Evolutionary conservation across 2,329 filamentous ascomycete genomes (phyloP).

Genomic region (Xylariaceae sp.): DNA sequence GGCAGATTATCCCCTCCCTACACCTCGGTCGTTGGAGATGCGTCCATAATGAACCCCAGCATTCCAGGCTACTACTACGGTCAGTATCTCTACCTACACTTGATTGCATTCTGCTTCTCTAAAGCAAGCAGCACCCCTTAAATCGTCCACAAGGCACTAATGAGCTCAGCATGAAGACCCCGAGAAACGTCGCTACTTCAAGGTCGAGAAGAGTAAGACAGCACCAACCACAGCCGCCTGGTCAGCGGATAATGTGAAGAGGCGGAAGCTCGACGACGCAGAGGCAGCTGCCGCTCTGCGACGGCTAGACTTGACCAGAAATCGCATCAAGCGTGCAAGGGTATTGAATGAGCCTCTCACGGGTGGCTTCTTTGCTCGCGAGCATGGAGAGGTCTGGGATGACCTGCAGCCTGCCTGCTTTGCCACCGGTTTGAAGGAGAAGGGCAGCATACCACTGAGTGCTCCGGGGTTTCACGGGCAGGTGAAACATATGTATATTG

Average conservation of each 20-base stretch:
- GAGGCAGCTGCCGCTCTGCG: conserved; percentile 29
- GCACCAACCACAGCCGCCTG: conserved; percentile 52
- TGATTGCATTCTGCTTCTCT: background rate
- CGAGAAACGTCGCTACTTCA: conserved; percentile 66
- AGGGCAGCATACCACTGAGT: conserved; percentile 39
- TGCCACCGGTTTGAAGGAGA: conserved; percentile 37
- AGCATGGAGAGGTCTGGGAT: conserved; percentile 29
- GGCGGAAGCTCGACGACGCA: conserved; percentile 47
- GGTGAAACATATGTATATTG: conserved; percentile 41
- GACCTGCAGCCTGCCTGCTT: conserved; percentile 38
- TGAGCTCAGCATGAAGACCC: conserved; percentile 33
- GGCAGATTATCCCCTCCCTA: too few species aligned
- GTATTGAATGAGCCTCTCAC: conserved; percentile 30
- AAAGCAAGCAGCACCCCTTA: background rate
- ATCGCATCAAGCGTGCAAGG: conserved; percentile 39
- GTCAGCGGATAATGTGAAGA: conserved; percentile 58
- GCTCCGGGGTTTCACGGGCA: conserved; percentile 21
- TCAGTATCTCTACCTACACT: conserved; percentile 22
- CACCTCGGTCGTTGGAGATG: too few species aligned
- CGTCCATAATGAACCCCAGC: too few species aligned
- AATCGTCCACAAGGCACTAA: background rate
- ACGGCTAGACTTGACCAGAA: conserved; percentile 32
- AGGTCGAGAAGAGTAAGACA: conserved; percentile 57
- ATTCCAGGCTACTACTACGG: conserved; percentile 58
- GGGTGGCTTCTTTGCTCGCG: conserved; percentile 34